Base-by-base conservation (phyloP, 2,329 filamentous ascomycete genomes). In the Chaetomiaceae sp. region DNA sequence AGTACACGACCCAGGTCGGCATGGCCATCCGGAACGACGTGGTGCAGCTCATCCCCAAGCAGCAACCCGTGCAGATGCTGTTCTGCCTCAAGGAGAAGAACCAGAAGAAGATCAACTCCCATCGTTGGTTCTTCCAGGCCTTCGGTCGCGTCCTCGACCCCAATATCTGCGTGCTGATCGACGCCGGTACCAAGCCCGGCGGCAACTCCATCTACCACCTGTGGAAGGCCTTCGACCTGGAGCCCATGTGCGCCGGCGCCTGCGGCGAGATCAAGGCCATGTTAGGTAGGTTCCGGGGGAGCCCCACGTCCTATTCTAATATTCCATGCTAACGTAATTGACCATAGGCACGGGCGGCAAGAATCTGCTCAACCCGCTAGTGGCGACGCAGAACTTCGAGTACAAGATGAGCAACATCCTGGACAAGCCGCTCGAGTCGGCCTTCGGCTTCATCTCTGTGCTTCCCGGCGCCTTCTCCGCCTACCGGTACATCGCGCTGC, bases 371-470 rank as follows among this genome's bases (percentile, higher is more conserved):
- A 98, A 97, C 61, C 93, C 93, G 0, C 77, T 98, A 4, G 87
- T 98, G 18, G 93, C 93, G 2, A 90, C 90, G 1, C 93, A 98
- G 61, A 98, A 98, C 63, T 98, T 98, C 59, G 93, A 98, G 71
- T 98, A 98, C 77, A 98, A 98, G 76, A 95, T 98, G 86, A 95
- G 88, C 66, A 98, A 98, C 62, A 98, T 98, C 62, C 77, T 98
- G 36, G 93, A 98, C 66, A 98, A 98, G 70, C 93, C 93, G 2
- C 73, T 98, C 33, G 93, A 98, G 65, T 97, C 91, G 4, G 88
- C 91, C 0, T 98, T 98, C 65, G 93, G 93, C 38, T 98, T 97
- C 70, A 97, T 98, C 63, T 88, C 88, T 36, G 93, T 98, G 60
- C 74, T 98, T 62, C 93, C 93, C 1, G 93, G 93, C 72, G 93